Evolutionary conservation across 768 basidiomycete species (phyloP).

Genomic region (Panaeolus cyanescens): DNA sequence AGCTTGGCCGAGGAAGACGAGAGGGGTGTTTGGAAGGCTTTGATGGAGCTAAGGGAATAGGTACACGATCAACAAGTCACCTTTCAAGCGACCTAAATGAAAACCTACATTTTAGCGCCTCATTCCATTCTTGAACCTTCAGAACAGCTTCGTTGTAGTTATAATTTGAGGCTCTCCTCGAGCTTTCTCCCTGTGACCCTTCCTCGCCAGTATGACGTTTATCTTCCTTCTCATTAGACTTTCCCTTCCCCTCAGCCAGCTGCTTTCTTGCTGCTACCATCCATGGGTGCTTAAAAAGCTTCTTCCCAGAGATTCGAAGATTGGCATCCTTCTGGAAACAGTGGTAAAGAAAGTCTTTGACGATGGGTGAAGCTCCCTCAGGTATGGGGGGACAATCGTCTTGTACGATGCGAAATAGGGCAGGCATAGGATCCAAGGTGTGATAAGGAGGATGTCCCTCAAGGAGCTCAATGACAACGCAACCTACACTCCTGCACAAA

Average conservation of each 20-base stretch:
- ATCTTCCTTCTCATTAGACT: slow-evolving; percentile 28
- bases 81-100: background rate
- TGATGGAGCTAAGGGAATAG: slow-evolving; percentile 56
- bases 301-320: slow-evolving; percentile 91
- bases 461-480: slow-evolving; percentile 96
- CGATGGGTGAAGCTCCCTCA: slow-evolving; percentile 91
- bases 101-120: slow-evolving; percentile 83
- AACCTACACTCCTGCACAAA: slow-evolving; percentile 78
- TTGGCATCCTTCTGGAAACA: slow-evolving; percentile 99
- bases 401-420: slow-evolving; percentile 96
- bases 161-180: slow-evolving; percentile 67
- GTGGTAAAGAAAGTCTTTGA: slow-evolving; percentile 94
- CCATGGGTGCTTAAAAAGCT: slow-evolving; percentile 93
- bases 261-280: slow-evolving; percentile 87
- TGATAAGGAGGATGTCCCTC: slow-evolving; percentile 93
- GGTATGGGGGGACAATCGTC: slow-evolving; percentile 98
- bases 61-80: background rate
- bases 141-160: slow-evolving; percentile 94
- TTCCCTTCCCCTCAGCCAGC: slow-evolving; percentile 45
- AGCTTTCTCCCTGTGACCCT: slow-evolving; percentile 31
- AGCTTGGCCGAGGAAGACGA: slow-evolving; percentile 46
- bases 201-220: slow-evolving; percentile 37
- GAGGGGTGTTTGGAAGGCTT: slow-evolving; percentile 70
- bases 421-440: slow-evolving; percentile 96
- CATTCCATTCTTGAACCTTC: slow-evolving; percentile 98